Evolutionary conservation across 163 green algal genomes (phyloP).

Genomic region (Scenedesmus sp.): DNA sequence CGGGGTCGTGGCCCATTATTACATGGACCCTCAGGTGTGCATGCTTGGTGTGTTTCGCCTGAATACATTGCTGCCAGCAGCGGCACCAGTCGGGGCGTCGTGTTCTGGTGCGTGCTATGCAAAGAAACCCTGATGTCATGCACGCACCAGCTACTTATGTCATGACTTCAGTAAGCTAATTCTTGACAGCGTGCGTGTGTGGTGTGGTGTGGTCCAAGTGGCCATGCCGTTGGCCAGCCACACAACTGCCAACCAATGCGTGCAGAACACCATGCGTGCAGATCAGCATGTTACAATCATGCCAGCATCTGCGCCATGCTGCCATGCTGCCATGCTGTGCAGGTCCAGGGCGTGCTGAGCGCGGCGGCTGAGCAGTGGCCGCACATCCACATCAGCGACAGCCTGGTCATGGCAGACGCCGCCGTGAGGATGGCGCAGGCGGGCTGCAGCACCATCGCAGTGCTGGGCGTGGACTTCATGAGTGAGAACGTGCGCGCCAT

Average conservation of each 20-base stretch:
- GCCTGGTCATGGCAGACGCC: constrained; percentile 97
- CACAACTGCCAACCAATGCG: too few relatives aligned
- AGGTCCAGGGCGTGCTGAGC: constrained; percentile 93
- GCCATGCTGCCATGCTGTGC: constrained; percentile 12
- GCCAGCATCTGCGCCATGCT: background rate
- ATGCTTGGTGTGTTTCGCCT: background rate
- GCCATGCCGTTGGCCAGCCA: too few relatives aligned
- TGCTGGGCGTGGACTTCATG: constrained; percentile 99
- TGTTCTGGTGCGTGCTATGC: too few relatives aligned
- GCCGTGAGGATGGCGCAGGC: constrained; percentile 89
- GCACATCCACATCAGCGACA: constrained; percentile 97
- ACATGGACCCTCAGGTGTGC: constrained; percentile 97
- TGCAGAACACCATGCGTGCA: background rate
- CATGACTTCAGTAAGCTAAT: too few relatives aligned
- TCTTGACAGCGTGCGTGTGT: too few relatives aligned
- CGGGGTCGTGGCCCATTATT: constrained; percentile 99
- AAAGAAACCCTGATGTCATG: too few relatives aligned
- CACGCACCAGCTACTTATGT: too few relatives aligned
- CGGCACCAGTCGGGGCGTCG: background rate
- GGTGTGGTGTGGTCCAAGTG: too few relatives aligned
- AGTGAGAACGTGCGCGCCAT: constrained; percentile 98
- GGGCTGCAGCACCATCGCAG: constrained; percentile 87
- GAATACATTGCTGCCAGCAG: background rate
- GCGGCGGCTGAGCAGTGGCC: constrained; percentile 86
- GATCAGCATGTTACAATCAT: background rate